phyloP scores from a whole-genome alignment of 2,329 filamentous ascomycete species.

The Ophiostoma novo-ulmi region DNA sequence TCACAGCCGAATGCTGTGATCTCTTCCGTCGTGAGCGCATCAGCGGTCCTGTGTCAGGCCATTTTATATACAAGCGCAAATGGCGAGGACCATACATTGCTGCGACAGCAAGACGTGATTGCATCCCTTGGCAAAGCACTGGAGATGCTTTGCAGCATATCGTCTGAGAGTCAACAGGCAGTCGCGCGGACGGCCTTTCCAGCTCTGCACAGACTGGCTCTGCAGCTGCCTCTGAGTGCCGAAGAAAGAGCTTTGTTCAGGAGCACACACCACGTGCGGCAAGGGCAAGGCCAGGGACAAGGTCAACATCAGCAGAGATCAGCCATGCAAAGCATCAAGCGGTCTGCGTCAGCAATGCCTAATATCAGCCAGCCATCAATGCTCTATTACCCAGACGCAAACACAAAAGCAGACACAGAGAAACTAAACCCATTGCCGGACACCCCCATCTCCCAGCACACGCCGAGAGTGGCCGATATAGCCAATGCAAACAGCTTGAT shows the following conservation, averaged over 20 bases:
- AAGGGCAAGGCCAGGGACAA: background rate
- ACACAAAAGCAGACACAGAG: background rate
- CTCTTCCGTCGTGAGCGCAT: background rate
- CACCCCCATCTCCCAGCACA: background rate
- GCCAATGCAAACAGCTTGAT: background rate
- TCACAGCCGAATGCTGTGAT: background rate
- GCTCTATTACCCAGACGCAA: background rate
- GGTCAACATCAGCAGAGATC: background rate
- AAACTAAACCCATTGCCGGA: too few species aligned
- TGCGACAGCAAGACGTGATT: background rate
- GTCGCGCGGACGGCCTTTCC: background rate
- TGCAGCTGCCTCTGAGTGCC: background rate
- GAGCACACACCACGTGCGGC: background rate
- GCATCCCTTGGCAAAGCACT: background rate
- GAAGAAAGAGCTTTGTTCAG: background rate
- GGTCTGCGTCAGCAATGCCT: background rate
- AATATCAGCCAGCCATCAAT: background rate
- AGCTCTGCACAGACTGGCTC: background rate
- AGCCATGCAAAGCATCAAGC: background rate
- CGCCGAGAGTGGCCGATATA: background rate
- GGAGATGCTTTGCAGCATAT: background rate
- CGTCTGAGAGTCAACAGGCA: background rate
- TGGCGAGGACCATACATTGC: background rate
- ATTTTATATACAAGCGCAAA: background rate
- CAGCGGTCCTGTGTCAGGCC: slow-evolving; percentile 4